Evolutionary conservation across 345 rosid species (phyloP), one percentile per base, ranked within the genome.

Genomic region (Arabis alpina): DNA sequence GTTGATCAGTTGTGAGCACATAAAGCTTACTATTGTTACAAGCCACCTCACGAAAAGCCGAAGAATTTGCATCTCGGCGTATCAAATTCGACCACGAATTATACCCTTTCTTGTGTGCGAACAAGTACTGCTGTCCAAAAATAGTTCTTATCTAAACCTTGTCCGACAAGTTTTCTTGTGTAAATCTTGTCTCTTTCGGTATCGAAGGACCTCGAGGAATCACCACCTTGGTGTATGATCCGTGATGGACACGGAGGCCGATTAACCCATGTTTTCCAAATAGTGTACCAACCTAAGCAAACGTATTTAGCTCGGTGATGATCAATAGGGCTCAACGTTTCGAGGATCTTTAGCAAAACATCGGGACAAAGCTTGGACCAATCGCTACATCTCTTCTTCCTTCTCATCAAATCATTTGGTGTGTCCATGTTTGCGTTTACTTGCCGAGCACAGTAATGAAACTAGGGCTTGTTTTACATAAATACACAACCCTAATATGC

Each of bases 181-280:
- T 16, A 47, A 4, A 6, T 10, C 6, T 47, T 32, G 32, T 8
- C 10, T 11, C 16, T 9, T 19, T 1, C 1, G 13, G 32, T 14
- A 23, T 23, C 1, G 0, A n/a, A 4, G 4, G 24, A 24, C 37
- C 4, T 63, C 0, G 12, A 5, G 8, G 24, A 50, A 10, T 41
- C 32, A 40, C 66, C 66, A 40, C 74, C 66, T 15, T 39, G 30
- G 74, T 70, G 74, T 59, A 59, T 59, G 43, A 50, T 40, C 43
- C 4, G 66, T 8, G 4, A 13, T 19, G 60, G 52, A 16, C 15
- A 40, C 1, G 36, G 60, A 30, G 59, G 66, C 32, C 1, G 55
- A 34, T 60, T 40, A 4, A 6, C 4, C 34, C 53, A 60, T 59
- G 67, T 60, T 60, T 70, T 70, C 60, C 60, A 50, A 3, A 60